phyloP scores from a whole-genome alignment of 192 early-diverging fungal genomes.

The Coemansia sp. region DNA sequence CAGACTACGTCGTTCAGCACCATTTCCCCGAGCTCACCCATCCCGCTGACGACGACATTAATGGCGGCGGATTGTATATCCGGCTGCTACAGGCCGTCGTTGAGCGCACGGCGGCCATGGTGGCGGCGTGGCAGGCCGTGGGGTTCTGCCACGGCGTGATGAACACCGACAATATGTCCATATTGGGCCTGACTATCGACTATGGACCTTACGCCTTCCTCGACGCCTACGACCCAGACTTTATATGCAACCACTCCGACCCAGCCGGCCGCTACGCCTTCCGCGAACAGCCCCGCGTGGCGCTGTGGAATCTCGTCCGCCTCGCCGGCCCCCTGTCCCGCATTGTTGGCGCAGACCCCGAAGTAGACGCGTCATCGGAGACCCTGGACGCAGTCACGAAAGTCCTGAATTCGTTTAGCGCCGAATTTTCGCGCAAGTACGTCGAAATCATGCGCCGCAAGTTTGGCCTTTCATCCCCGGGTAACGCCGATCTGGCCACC shows the following conservation, averaged over 20 bases:
- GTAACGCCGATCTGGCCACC: slow-evolving; percentile 54
- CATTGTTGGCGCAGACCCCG: slow-evolving; percentile 44
- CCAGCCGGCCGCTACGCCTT: slow-evolving; percentile 73
- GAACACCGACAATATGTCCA: slow-evolving; percentile 93
- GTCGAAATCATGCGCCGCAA: slow-evolving; percentile 62
- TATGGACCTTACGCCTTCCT: slow-evolving; percentile 88
- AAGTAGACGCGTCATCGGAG: slow-evolving; percentile 11
- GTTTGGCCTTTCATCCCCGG: slow-evolving; percentile 46
- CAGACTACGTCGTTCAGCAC: slow-evolving; percentile 69
- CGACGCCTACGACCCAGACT: slow-evolving; percentile 78
- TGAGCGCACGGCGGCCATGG: slow-evolving; percentile 65
- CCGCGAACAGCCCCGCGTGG: slow-evolving; percentile 74
- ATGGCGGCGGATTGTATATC: slow-evolving; percentile 45
- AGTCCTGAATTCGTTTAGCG: slow-evolving; percentile 56
- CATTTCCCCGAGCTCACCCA: slow-evolving; percentile 52
- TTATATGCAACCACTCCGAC: slow-evolving; percentile 83
- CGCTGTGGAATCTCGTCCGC: slow-evolving; percentile 75
- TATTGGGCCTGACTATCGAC: slow-evolving; percentile 81
- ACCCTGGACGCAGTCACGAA: slow-evolving; percentile 42
- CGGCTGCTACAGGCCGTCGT: slow-evolving; percentile 59
- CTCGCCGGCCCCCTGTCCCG: slow-evolving; percentile 67
- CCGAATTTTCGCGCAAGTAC: slow-evolving; percentile 52
- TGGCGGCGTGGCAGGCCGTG: slow-evolving; percentile 77
- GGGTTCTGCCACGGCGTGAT: slow-evolving; percentile 87
- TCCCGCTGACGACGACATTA: slow-evolving; percentile 9